Evolutionary conservation across 2,329 filamentous ascomycete species (phyloP).

Genomic region (Dactylonectria estremocensis): DNA sequence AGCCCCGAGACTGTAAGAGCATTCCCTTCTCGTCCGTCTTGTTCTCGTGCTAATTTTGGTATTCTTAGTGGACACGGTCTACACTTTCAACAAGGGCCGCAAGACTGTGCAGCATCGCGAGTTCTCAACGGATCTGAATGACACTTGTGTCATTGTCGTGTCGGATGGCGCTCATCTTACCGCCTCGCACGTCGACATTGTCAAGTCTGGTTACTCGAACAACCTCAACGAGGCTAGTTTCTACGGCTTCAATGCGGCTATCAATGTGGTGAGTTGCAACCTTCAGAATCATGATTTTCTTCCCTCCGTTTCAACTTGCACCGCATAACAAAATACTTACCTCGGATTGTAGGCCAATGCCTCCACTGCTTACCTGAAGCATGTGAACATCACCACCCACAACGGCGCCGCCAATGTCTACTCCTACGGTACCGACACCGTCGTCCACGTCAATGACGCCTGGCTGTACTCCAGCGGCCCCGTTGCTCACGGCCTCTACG

Average conservation of each 20-base stretch:
- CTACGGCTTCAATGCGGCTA: constrained; percentile 28
- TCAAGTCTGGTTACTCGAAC: constrained; percentile 24
- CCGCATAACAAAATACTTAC: not conserved
- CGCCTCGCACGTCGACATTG: constrained; percentile 16
- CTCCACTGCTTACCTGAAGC: constrained; percentile 23
- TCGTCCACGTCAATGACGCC: constrained; percentile 22
- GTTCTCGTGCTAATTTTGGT: not conserved
- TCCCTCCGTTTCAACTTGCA: not conserved
- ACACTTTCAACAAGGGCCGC: not conserved
- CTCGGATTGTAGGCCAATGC: constrained; percentile 14
- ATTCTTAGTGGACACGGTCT: constrained; percentile 6
- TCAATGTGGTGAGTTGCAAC: constrained; percentile 23
- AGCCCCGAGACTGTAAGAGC: constrained; percentile 23
- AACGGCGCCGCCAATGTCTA: constrained; percentile 29
- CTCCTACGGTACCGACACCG: constrained; percentile 24
- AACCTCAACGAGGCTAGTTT: constrained; percentile 33
- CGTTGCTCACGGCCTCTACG: constrained; percentile 26
- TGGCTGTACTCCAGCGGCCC: constrained; percentile 26
- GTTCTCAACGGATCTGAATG: constrained; percentile 17
- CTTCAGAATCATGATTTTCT: not conserved
- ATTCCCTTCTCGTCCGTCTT: not conserved
- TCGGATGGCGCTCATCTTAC: constrained; percentile 14
- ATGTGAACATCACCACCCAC: constrained; percentile 28
- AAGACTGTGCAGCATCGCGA: constrained; percentile 7
- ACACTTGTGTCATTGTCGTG: constrained; percentile 29